A percentile compares a stretch with the other conserved stretches of the same genome.
phyloP scores from a whole-genome alignment of 2,329 filamentous ascomycete species.

The Cladophialophora carrionii region DNA sequence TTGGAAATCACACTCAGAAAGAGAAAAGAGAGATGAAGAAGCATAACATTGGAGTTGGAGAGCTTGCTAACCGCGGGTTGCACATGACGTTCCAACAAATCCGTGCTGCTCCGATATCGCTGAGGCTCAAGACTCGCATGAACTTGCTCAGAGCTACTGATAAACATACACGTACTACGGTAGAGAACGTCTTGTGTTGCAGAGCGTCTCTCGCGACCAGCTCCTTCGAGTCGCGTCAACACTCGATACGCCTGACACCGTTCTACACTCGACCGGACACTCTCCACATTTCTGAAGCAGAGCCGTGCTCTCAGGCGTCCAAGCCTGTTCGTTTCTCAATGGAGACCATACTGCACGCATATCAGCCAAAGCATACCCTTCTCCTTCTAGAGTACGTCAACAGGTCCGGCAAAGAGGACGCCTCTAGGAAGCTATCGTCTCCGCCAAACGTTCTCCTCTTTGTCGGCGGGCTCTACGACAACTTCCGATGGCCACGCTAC shows the following conservation, averaged over 20 bases:
- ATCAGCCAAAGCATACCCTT: conserved; percentile 31
- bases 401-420: background rate
- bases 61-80: background rate
- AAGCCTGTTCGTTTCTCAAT: conserved; percentile 3
- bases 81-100: background rate
- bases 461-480: conserved; percentile 63
- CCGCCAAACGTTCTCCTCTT: conserved; percentile 55
- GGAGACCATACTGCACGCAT: conserved; percentile 29
- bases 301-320: background rate
- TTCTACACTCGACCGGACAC: background rate
- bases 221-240: background rate
- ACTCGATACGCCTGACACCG: background rate
- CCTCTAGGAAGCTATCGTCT: background rate
- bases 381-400: conserved; percentile 35
- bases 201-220: background rate
- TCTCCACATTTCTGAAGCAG: background rate
- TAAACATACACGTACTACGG: background rate
- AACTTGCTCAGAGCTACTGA: background rate
- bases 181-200: background rate
- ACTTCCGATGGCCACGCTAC: conserved; percentile 59
- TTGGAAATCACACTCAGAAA: too few relatives aligned
- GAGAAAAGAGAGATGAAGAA: background rate
- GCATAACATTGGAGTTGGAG: background rate
- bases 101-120: background rate
- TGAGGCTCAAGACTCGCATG: background rate